Conservation (phyloP, 768 basidiomycete species). For the Boletus subcaerulescens region DNA sequence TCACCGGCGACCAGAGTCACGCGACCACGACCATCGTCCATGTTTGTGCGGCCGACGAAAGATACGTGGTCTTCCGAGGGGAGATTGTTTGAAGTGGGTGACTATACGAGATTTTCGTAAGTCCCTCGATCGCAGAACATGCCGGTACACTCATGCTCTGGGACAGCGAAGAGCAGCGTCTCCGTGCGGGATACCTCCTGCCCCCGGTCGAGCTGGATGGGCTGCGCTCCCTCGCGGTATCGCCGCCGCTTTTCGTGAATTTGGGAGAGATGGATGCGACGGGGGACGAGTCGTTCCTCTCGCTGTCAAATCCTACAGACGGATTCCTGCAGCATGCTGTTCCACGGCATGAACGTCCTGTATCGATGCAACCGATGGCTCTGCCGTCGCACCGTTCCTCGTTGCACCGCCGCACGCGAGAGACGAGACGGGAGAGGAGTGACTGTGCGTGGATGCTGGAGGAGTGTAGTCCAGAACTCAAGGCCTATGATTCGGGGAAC, state of each 20-base stretch:
- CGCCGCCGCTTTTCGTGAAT: slow-evolving; percentile 46
- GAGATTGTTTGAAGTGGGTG: neutral
- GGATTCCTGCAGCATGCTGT: slow-evolving; percentile 18
- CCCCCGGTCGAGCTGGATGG: slow-evolving; percentile 34
- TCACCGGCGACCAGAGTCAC: neutral
- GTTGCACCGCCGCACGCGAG: slow-evolving; percentile 11
- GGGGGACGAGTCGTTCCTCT: slow-evolving; percentile 44
- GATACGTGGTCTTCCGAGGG: slow-evolving; percentile 7
- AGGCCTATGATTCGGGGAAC: slow-evolving; percentile 27
- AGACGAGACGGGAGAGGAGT: slow-evolving; percentile 14
- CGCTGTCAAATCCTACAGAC: slow-evolving; percentile 35
- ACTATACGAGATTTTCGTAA: slow-evolving; percentile 11
- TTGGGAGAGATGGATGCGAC: slow-evolving; percentile 32
- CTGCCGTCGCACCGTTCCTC: slow-evolving; percentile 35
- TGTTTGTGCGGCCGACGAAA: slow-evolving; percentile 14
- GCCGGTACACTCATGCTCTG: neutral
- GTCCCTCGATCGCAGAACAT: neutral
- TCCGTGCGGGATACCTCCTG: neutral
- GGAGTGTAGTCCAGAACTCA: slow-evolving; percentile 32
- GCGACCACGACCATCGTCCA: slow-evolving; percentile 14
- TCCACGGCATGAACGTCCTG: slow-evolving; percentile 27
- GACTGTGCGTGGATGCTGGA: slow-evolving; percentile 41
- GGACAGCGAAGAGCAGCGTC: slow-evolving; percentile 8
- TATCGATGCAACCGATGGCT: slow-evolving; percentile 33
- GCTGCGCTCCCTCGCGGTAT: slow-evolving; percentile 39